Evolutionary conservation across 169 alveolate species (phyloP).

Genomic region (Plasmodium gonderi): DNA sequence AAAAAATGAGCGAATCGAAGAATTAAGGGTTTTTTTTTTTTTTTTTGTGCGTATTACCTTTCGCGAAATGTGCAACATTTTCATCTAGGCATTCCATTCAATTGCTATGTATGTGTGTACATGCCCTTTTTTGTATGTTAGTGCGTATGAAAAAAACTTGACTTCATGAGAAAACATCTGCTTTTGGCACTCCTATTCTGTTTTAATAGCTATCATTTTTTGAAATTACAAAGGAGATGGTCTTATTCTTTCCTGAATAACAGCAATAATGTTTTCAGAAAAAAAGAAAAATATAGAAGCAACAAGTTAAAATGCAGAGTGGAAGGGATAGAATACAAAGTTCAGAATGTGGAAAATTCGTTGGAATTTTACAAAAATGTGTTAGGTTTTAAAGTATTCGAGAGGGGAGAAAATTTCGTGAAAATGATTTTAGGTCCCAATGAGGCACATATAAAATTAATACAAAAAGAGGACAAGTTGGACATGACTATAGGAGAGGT

Average conservation of each 20-base stretch:
- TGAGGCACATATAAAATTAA: conserved; percentile 52
- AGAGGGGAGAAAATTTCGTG: conserved; percentile 19
- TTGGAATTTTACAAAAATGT: conserved; percentile 53
- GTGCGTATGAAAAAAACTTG: neutral
- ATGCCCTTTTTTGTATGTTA: neutral
- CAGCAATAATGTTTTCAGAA: neutral
- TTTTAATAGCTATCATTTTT: conserved; percentile 16
- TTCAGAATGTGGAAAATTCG: conserved; percentile 29
- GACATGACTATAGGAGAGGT: conserved; percentile 46
- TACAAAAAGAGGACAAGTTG: conserved; percentile 35
- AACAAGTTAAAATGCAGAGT: conserved; percentile 47
- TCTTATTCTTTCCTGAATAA: conserved; percentile 20
- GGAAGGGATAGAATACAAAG: conserved; percentile 72
- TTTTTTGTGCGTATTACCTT: no score
- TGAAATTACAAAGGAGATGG: conserved; percentile 12
- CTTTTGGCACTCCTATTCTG: conserved; percentile 23
- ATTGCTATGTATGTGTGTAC: neutral
- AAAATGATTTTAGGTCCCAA: conserved; percentile 26
- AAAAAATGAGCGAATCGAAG: no score
- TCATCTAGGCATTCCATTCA: no score
- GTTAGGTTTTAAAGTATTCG: conserved; percentile 17
- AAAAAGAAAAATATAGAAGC: conserved; percentile 2
- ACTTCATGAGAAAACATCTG: neutral
- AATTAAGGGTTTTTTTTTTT: no score
- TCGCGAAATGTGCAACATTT: no score